Evolutionary conservation across 2,329 filamentous ascomycete genomes (phyloP), one percentile per base, ranked within the genome.

Genomic region (Neopestalotiopsis rosae): DNA sequence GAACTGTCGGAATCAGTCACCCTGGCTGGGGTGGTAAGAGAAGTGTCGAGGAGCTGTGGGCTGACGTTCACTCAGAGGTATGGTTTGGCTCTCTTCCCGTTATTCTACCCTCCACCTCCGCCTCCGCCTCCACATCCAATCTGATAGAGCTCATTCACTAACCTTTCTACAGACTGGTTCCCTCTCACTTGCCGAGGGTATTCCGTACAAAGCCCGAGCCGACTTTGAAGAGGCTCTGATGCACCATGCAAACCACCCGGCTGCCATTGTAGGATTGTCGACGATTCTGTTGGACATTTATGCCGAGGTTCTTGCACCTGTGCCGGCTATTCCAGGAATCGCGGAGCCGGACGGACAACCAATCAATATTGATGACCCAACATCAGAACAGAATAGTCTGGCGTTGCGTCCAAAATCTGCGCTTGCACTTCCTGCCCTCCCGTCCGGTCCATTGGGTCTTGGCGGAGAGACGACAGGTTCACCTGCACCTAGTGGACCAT

Each of bases 281-380:
- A 92, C 93, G 74, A 91, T 98, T 49, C 86, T 99, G 6, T 87
- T 98, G 63, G 94, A 98, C 76, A 90, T 97, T 24, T 97, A 95
- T 81, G 90, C 85, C 73, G 87, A 93, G 79, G 86, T 89, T 62
- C 81, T 93, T 24, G 86, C 91, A 56, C 90, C 90, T 3, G 83
- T 84, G 69, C 81, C 88, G 66, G 80, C 89, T 71, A 82, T 89
- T 4, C 84, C 87, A 2, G 76, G 80, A 1, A 79, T 89, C 10
- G 72, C 76, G 38, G 70, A 79, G 65, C 74, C 76, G 14, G 77
- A 79, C 62, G 76, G 76, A 28, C 76, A 77, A 42, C 69, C 75
- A n/a, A 59, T 67, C 58, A 70, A 68, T 66, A 32, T 70, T 24
- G 70, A 68, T 38, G 56, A 65, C 17, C 42, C 40, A 10, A 62